phyloP scores from a whole-genome alignment of 352 stramenopile species.

The Globisporangium barbulae region DNA sequence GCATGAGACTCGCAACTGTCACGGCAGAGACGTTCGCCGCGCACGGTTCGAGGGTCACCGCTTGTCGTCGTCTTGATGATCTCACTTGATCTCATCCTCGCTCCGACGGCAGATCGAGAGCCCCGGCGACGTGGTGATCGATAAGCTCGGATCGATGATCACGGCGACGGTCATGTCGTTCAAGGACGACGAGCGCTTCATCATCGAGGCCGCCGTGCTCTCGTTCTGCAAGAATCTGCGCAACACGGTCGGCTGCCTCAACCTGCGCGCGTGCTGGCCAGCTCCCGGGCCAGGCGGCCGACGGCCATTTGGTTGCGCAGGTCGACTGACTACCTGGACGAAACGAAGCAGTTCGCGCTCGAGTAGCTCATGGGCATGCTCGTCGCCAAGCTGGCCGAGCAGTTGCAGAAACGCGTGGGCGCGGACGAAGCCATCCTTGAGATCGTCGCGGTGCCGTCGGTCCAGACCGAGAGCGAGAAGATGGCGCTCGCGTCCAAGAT shows the following conservation, averaged over 20 bases:
- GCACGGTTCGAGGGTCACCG: too few relatives aligned
- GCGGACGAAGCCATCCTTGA: constrained; percentile 42
- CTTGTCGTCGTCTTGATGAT: too few relatives aligned
- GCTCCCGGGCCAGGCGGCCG: constrained; percentile 36
- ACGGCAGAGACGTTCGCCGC: too few relatives aligned
- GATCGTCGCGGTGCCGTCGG: constrained; percentile 59
- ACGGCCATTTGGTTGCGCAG: constrained; percentile 33
- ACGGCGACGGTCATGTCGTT: constrained; percentile 85
- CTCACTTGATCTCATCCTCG: too few relatives aligned
- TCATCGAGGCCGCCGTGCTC: constrained; percentile 83
- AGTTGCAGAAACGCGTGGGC: constrained; percentile 58
- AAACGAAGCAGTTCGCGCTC: constrained; percentile 48
- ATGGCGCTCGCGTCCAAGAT: constrained; percentile 51
- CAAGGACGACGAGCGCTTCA: constrained; percentile 77
- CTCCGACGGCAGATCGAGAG: too few relatives aligned
- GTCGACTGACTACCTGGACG: constrained; percentile 55
- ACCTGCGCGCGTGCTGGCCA: constrained; percentile 43
- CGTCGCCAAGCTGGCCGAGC: constrained; percentile 63
- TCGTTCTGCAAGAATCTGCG: constrained; percentile 78
- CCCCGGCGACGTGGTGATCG: constrained; percentile 81
- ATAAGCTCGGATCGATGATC: constrained; percentile 86
- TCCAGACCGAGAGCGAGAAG: constrained; percentile 58
- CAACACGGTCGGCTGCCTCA: constrained; percentile 77
- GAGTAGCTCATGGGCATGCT: constrained; percentile 80
- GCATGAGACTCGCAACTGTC: too few relatives aligned